Evolutionary conservation across 78 protist genomes (phyloP).

Genomic region (slime mould (Dictyostelium discoideum)): dicty_2.7 NC_007091.3:2271001-2271500

Average conservation of each 20-base stretch:
- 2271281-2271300: neutral
- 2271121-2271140: neutral
- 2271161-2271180: too few species aligned
- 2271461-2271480: neutral
- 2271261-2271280: constrained; percentile 1
- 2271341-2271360: neutral
- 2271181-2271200: neutral
- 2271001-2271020: constrained; percentile 19
- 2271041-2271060: neutral
- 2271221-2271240: neutral
- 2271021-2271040: constrained; percentile 1
- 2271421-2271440: constrained; percentile 7
- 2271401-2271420: neutral
- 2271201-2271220: neutral
- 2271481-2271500: neutral
- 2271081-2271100: neutral
- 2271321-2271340: neutral
- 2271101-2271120: neutral
- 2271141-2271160: neutral
- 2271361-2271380: neutral
- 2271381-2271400: neutral
- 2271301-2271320: constrained; percentile 11
- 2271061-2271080: constrained; percentile 20
- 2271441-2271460: neutral
- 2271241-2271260: neutral